Conservation (phyloP, 2,329 filamentous ascomycete species). For the Neofusicoccum laricinum region DNA sequence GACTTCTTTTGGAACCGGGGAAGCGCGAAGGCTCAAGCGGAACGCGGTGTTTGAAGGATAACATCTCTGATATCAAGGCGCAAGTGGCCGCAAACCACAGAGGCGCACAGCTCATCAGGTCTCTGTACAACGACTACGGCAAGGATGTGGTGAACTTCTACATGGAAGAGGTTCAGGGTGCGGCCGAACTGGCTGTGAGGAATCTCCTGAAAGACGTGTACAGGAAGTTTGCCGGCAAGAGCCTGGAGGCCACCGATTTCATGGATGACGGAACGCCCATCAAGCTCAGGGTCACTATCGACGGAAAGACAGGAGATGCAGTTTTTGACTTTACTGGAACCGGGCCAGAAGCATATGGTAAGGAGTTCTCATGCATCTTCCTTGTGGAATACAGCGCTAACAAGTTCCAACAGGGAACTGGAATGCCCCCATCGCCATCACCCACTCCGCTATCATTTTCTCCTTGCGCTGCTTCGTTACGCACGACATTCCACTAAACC, state of each 20-base stretch:
- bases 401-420: too few species aligned
- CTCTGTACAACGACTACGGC: constrained; percentile 13
- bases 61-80: constrained; percentile 20
- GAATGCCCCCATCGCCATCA: constrained; percentile 40
- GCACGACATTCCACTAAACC: constrained; percentile 32
- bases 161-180: constrained; percentile 19
- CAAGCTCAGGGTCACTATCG: constrained; percentile 32
- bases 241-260: constrained; percentile 29
- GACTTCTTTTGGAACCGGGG: constrained; percentile 31
- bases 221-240: neutral
- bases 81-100: constrained; percentile 18
- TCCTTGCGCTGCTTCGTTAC: constrained; percentile 29
- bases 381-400: too few species aligned
- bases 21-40: constrained; percentile 37
- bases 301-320: constrained; percentile 29
- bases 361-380: constrained; percentile 29
- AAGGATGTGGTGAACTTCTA: constrained; percentile 16
- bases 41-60: constrained; percentile 25
- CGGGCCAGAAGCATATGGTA: constrained; percentile 19
- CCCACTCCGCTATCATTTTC: constrained; percentile 33
- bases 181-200: constrained; percentile 18
- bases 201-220: constrained; percentile 1
- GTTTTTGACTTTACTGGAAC: constrained; percentile 43
- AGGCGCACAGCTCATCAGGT: constrained; percentile 14
- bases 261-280: constrained; percentile 43